These are phyloP conservation scores for Tolypocladium inflatum DNA, from an alignment of 2,329 filamentous ascomycete genomes.

Conservation along the genomic window DNA sequence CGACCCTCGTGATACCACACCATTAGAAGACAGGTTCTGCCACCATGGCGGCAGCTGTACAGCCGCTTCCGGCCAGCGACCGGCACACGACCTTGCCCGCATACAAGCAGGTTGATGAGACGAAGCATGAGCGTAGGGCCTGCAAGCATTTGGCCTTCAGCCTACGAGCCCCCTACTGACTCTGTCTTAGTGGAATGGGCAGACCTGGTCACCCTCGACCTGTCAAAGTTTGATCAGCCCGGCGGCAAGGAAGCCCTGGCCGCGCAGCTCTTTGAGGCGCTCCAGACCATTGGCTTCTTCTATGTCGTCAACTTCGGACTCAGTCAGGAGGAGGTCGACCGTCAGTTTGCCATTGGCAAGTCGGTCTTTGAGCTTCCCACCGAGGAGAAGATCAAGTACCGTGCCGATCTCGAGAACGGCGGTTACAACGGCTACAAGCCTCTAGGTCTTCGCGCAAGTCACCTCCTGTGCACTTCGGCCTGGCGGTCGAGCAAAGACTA, in stretches of 20 bases:
- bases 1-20: no score
- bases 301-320: constrained; percentile 55
- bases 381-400: constrained; percentile 50
- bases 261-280: constrained; percentile 42
- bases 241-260: constrained; percentile 45
- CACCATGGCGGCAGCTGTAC: no score
- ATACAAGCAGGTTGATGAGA: no score
- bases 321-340: constrained; percentile 48
- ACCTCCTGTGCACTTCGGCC: no score
- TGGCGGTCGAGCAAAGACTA: no score
- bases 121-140: no score
- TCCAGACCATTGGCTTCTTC: constrained; percentile 36
- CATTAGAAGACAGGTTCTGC: no score
- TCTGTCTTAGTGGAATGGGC: constrained; percentile 33
- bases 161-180: no score
- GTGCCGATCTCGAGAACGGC: constrained; percentile 37
- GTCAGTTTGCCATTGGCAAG: constrained; percentile 51
- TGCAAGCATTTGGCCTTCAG: no score
- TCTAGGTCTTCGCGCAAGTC: no score
- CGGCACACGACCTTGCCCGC: no score
- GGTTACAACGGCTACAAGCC: constrained; percentile 50
- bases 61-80: no score
- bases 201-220: constrained; percentile 47
- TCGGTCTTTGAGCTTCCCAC: constrained; percentile 46
- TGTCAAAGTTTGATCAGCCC: constrained; percentile 42